Evolutionary conservation across 768 basidiomycete genomes (phyloP), one percentile per base, ranked within the genome.

Genomic region (Lentinula guzmanii): DNA sequence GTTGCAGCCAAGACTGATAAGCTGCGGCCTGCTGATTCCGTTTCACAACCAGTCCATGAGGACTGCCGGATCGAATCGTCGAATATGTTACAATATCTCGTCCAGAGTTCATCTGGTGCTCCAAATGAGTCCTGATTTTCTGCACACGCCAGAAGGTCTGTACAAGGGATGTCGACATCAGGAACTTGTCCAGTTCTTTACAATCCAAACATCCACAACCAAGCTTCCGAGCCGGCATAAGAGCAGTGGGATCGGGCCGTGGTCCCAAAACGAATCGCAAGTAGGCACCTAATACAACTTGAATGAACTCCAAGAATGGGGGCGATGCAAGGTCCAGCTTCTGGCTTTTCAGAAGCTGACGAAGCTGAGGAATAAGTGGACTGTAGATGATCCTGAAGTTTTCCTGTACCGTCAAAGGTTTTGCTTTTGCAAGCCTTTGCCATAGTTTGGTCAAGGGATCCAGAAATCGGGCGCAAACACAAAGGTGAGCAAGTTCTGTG

Each of bases 151-250:
- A 62, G 63, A 72, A 71, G 5, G 45, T 62, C 42, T 65, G 54
- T 31, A 61, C 59, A 9, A 62, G 42, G 2, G 31, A 57, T 10
- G 34, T 41, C 6, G 65, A 68, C 18, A 68, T 37, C 18, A 76
- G 59, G 62, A 76, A 75, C 0, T 13, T 55, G 59, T 75, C 69
- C 31, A 76, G 33, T 24, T 24, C 24, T 24, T 24, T 60, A 62
- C 75, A 76, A 33, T 74, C 69, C 11, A 15, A 13, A 53, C 73
- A 76, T 24, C 73, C 70, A 58, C 75, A 75, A 5, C 71, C 72
- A 42, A 76, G 62, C 41, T 71, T 73, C 33, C 72, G 68, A 39
- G 73, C 62, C 13, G 60, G 61, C 1, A 60, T 16, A 34, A 61
- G 24, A 43, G 41, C 61, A 7, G 64, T 63, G 16, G 42, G 16